phyloP scores from a whole-genome alignment of 768 basidiomycete genomes.

The Coprinellus micaceus region DNA sequence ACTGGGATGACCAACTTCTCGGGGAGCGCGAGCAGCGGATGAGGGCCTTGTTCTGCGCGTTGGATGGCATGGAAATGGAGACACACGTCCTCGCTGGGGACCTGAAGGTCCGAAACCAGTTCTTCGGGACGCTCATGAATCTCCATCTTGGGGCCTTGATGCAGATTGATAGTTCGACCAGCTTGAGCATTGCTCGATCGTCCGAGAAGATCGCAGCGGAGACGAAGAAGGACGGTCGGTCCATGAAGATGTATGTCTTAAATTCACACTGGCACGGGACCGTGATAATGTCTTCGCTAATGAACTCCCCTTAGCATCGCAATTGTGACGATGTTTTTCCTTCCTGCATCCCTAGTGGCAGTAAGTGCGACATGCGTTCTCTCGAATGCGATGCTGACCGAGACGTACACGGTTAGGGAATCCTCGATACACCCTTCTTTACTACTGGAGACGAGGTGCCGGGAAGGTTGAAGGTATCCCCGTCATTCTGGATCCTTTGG shows the following conservation, averaged over 20 bases:
- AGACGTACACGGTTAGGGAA: no score
- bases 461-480: no score
- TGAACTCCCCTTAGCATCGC: constrained; percentile 31
- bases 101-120: background rate
- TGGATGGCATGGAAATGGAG: background rate
- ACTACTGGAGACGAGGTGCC: no score
- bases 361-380: constrained; percentile 24
- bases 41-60: background rate
- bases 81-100: background rate
- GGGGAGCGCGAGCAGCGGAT: background rate
- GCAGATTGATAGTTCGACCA: background rate
- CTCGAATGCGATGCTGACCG: no score
- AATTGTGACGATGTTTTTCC: constrained; percentile 57
- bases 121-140: background rate
- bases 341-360: constrained; percentile 49
- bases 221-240: background rate
- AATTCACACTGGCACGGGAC: background rate
- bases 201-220: background rate
- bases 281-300: background rate
- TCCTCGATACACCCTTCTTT: no score
- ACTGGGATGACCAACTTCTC: background rate
- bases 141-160: background rate
- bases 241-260: background rate
- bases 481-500: no score
- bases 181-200: background rate